These are phyloP conservation scores for Acacia confusa DNA, from an alignment of 306 rosid species.

Conservation along the genomic window DNA sequence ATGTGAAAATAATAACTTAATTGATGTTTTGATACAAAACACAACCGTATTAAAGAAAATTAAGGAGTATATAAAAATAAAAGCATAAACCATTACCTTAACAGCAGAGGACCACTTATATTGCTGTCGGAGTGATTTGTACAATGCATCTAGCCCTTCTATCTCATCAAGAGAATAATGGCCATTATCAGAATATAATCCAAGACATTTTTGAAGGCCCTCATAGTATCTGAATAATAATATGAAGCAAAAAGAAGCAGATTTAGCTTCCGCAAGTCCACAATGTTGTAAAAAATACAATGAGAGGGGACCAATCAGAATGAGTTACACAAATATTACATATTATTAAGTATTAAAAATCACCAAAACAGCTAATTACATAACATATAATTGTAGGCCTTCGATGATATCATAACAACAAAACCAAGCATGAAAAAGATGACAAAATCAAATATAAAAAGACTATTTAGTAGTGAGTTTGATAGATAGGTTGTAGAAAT, in stretches of 20 bases:
- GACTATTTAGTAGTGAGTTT: neutral
- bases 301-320: neutral
- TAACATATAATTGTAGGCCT: constrained; percentile 51
- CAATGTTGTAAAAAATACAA: neutral
- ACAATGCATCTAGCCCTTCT: constrained; percentile 67
- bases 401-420: constrained; percentile 38
- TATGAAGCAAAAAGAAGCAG: constrained; percentile 27
- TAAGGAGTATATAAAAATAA: neutral
- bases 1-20: neutral
- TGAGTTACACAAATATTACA: neutral
- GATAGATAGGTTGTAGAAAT: too few species aligned
- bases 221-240: constrained; percentile 68
- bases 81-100: constrained; percentile 55
- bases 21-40: neutral
- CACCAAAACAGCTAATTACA: constrained; percentile 14
- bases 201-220: constrained; percentile 92
- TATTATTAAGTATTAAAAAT: neutral
- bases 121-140: constrained; percentile 70
- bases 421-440: neutral
- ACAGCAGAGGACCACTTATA: constrained; percentile 94
- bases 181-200: constrained; percentile 66
- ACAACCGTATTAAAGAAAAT: constrained; percentile 1
- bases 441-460: constrained; percentile 9
- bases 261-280: constrained; percentile 18
- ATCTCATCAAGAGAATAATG: constrained; percentile 71